phyloP scores from a whole-genome alignment of 148 eudicot genomes.

The Polygonum aviculare region DNA sequence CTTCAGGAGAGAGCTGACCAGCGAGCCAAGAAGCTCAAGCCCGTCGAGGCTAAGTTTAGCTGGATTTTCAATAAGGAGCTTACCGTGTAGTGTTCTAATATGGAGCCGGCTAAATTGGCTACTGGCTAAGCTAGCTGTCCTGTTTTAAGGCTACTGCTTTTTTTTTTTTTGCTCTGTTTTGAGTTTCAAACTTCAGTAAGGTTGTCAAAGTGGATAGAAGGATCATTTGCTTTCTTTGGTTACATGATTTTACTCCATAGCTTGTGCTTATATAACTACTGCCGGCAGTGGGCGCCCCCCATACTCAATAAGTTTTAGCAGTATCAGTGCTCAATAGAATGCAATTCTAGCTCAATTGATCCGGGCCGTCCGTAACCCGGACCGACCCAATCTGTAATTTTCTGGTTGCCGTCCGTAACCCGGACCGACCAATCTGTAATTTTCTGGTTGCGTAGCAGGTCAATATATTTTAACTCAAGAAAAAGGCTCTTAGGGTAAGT shows the following conservation, averaged over 20 bases:
- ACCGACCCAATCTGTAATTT: no score
- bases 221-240: no score
- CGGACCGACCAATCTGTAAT: no score
- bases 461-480: constrained; percentile 38
- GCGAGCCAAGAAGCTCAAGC: constrained; percentile 20
- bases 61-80: constrained; percentile 24
- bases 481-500: constrained; percentile 61
- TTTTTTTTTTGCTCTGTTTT: background rate
- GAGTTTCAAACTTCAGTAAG: background rate
- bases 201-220: no score
- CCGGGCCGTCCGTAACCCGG: no score
- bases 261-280: no score
- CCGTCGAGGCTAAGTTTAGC: constrained; percentile 16
- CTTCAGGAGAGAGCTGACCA: constrained; percentile 27
- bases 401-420: no score
- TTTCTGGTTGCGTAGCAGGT: no score
- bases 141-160: background rate
- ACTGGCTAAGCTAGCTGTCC: background rate
- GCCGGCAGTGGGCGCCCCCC: no score
- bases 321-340: no score
- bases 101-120: background rate
- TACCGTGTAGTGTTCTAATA: background rate
- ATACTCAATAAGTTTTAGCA: no score
- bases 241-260: background rate
- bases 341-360: no score